These are phyloP conservation scores for Solanum sejunctum DNA, from an alignment of 257 asterid species.

Conservation along the genomic window DNA sequence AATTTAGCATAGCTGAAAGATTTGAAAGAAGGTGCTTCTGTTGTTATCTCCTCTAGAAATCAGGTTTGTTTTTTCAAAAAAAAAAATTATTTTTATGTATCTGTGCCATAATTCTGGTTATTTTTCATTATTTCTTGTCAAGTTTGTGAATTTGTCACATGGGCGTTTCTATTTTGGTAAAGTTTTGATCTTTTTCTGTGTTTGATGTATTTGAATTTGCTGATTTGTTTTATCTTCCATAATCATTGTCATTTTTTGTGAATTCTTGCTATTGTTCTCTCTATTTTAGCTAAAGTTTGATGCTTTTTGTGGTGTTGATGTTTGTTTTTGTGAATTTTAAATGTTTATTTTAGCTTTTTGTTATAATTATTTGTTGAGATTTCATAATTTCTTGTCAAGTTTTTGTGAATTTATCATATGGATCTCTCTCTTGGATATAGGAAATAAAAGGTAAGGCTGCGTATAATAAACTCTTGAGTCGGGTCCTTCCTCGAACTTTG, in stretches of 20 bases:
- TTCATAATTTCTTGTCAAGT: background rate
- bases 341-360: too few species aligned
- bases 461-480: too few species aligned
- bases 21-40: conserved; percentile 92
- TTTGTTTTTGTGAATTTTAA: too few species aligned
- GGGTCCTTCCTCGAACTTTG: too few species aligned
- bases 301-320: background rate
- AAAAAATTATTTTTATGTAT: background rate
- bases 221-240: background rate
- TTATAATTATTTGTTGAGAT: background rate
- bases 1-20: conserved; percentile 80
- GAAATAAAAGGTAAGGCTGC: too few species aligned
- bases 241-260: background rate
- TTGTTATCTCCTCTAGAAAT: conserved; percentile 86
- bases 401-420: background rate
- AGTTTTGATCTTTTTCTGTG: background rate
- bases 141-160: background rate
- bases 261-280: background rate
- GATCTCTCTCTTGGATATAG: fast-evolving
- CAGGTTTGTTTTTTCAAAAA: conserved; percentile 20
- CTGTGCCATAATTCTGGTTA: background rate
- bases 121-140: background rate
- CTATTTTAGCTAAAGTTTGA: background rate
- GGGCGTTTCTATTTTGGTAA: background rate
- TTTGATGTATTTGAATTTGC: background rate